Evolutionary conservation across 202 grass and related monocot genomes (phyloP).

Genomic region (Schoenoplectus triqueter): DNA sequence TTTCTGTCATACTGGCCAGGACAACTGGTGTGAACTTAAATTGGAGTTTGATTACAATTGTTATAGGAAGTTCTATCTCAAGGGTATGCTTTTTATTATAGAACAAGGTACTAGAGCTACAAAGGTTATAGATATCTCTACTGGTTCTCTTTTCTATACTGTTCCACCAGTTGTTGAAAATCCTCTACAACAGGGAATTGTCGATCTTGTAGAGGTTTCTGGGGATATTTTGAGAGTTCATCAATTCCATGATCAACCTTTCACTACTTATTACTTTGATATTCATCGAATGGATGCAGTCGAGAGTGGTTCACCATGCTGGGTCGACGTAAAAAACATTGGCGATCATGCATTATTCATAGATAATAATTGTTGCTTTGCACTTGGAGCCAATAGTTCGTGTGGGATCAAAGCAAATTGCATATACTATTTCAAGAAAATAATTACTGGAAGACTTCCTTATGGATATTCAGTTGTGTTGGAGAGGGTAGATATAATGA

Average conservation of each 20-base stretch:
- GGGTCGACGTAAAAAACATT: background rate
- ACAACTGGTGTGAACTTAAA: background rate
- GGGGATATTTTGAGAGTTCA: background rate
- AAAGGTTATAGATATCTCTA: background rate
- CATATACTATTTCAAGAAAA: background rate
- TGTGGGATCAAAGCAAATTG: background rate
- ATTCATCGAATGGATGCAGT: background rate
- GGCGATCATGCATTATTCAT: background rate
- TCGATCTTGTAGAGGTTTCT: background rate
- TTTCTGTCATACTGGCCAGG: background rate
- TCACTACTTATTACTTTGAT: background rate
- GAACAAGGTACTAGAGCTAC: background rate
- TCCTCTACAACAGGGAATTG: background rate
- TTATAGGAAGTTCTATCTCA: background rate
- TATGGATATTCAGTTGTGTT: background rate
- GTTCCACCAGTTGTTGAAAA: background rate
- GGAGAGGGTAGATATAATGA: background rate
- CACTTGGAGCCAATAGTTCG: background rate
- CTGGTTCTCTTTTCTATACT: background rate
- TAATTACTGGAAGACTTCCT: background rate
- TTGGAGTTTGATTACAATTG: background rate
- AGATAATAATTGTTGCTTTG: background rate
- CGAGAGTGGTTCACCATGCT: background rate
- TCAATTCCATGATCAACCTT: background rate
- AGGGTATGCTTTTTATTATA: background rate